These are phyloP conservation scores for Flaveria floridana DNA, from an alignment of 140 eudicot genomes.

Conservation along the genomic window DNA sequence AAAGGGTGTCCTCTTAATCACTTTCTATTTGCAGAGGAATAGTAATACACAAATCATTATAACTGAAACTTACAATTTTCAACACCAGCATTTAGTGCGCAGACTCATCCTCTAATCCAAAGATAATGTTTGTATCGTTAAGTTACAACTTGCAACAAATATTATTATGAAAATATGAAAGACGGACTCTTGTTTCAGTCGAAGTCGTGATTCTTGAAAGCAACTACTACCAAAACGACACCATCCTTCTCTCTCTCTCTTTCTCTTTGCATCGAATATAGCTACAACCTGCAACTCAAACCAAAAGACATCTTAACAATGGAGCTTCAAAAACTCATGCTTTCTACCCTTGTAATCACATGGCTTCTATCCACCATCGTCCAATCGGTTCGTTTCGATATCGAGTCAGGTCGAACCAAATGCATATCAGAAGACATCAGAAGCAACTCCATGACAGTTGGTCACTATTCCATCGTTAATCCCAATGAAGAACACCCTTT, in stretches of 20 bases:
- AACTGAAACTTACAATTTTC: too few species aligned
- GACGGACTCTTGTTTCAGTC: background rate
- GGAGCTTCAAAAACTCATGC: slow-evolving; percentile 15
- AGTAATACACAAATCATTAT: too few species aligned
- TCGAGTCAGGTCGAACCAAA: slow-evolving; percentile 56
- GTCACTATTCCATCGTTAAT: slow-evolving; percentile 55
- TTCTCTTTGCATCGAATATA: slow-evolving; percentile 24
- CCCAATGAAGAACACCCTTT: slow-evolving; percentile 51
- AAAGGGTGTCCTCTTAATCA: too few species aligned
- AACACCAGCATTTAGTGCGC: too few species aligned
- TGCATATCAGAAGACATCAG: slow-evolving; percentile 74
- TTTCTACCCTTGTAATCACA: slow-evolving; percentile 12
- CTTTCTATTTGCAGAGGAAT: too few species aligned
- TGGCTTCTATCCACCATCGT: slow-evolving; percentile 29
- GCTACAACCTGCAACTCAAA: slow-evolving; percentile 18
- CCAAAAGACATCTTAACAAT: background rate
- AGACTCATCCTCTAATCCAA: too few species aligned
- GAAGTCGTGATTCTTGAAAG: background rate
- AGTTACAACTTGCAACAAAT: background rate
- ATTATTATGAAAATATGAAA: background rate
- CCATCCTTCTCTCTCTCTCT: background rate
- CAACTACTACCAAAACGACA: slow-evolving; percentile 6
- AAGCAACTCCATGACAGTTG: slow-evolving; percentile 65
- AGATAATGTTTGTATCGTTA: background rate
- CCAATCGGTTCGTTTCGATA: slow-evolving; percentile 55